Base-by-base conservation (phyloP, 2,329 filamentous ascomycete species). In the Fusarium pseudocircinatum region DNA sequence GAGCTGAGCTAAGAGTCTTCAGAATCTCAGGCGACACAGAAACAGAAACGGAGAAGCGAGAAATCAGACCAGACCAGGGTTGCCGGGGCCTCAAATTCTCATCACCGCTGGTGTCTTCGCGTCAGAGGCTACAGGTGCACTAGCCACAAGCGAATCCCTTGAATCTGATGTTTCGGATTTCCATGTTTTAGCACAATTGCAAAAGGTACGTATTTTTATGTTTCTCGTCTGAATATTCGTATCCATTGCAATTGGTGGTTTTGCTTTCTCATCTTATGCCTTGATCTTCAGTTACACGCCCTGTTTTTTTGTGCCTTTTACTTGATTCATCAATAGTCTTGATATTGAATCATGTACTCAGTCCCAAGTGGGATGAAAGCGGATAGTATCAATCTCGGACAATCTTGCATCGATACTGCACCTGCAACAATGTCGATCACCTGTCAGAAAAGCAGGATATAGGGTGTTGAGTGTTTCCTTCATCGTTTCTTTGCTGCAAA, bases 121-220 rank as follows among this genome's bases (percentile, higher is more conserved):
- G 70, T 58, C 62, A 74, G 67, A 71, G 67, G 70, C 63, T 70
- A 63, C 40, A 61, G 42, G 44, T 60, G 70, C 67, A 72, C 71
- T 70, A 73, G 70, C 59, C 59, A 59, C 46, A 61, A 72, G 67
- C 59, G 57, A 72, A 52, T 59, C 50, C 62, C 69, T 68, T 72
- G 53, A 68, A 72, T 50, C 63, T 59, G 59, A 59, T 73, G 71
- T 73, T 73, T 73, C 63, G 67, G 62, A 73, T 73, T 74, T 72
- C 53, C 67, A 72, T 63, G 59, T 68, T 73, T 60, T 73, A 68
- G 61, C n/a, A 70, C 15, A 50, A 43, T 36, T 50, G 42, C 47
- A 58, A 67, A 61, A 63, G 70, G 71, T 73, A 73, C 70, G 71
- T 73, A 69, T 60, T 67, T 22, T 46, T 18, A 37, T 34, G 46